Evolutionary conservation across 176 grass and related monocot species (phyloP).

Genomic region (Oryza glaberrima): DNA sequence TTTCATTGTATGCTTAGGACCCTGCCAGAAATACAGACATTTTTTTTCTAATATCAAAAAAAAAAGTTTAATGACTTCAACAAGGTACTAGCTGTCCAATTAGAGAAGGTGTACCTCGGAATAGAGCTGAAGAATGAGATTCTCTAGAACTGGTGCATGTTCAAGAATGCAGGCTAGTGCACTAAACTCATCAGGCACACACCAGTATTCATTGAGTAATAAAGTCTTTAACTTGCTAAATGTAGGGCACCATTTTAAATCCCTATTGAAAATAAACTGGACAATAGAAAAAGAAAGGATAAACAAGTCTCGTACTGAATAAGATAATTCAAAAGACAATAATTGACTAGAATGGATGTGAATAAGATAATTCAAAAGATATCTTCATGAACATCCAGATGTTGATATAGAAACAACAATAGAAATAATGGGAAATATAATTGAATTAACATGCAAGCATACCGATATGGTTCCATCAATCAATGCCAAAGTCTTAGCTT

Average conservation of each 20-base stretch:
- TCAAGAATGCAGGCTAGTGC: background rate
- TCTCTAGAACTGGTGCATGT: background rate
- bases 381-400: background rate
- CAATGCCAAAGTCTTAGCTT: background rate
- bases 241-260: background rate
- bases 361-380: background rate
- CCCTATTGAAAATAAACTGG: background rate
- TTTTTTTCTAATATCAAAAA: background rate
- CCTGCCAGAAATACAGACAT: background rate
- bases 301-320: background rate
- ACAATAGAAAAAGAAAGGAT: background rate
- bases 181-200: background rate
- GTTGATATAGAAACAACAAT: background rate
- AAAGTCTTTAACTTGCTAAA: conserved; percentile 1
- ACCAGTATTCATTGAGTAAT: background rate
- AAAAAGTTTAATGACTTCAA: background rate
- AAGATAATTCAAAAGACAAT: background rate
- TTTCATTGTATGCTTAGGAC: background rate
- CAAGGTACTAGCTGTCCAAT: background rate
- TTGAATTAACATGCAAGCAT: background rate
- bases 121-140: background rate
- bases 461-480: background rate
- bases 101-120: background rate
- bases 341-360: background rate
- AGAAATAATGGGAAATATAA: background rate